These are phyloP conservation scores for Rosa hybrid DNA, from an alignment of 331 rosid genomes.

Conservation along the genomic window DNA sequence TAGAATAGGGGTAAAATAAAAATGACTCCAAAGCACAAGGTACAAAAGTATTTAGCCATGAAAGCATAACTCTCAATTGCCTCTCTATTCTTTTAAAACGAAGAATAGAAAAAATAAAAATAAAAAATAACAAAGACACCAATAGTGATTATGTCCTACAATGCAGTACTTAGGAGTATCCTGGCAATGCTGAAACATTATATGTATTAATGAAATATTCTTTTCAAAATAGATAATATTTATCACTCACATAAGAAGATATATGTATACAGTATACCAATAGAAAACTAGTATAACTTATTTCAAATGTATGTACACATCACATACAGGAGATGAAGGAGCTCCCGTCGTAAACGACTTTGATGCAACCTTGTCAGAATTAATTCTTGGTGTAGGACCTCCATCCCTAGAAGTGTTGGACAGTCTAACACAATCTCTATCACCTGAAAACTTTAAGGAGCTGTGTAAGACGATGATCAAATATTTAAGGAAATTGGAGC, in stretches of 20 bases:
- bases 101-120: too few relatives aligned
- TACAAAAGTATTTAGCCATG: not conserved
- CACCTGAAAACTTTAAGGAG: slow-evolving; percentile 41
- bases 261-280: not conserved
- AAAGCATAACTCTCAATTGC: not conserved
- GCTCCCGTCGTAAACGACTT: slow-evolving; percentile 49
- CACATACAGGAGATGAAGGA: slow-evolving; percentile 71
- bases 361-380: slow-evolving; percentile 28
- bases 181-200: not conserved
- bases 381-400: slow-evolving; percentile 36
- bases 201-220: not conserved
- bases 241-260: not conserved
- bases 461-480: slow-evolving; percentile 2
- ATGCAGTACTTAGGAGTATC: not conserved
- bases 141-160: not conserved
- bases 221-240: not conserved
- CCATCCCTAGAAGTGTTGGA: slow-evolving; percentile 26
- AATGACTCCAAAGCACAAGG: not conserved
- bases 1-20: not conserved
- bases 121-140: too few relatives aligned
- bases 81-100: not conserved
- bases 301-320: slow-evolving; percentile 4
- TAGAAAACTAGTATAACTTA: not conserved
- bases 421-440: slow-evolving; percentile 33
- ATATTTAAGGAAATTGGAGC: slow-evolving; percentile 1